Conservation (phyloP, 2,329 filamentous ascomycete species). For the Penicillium sp. region DNA sequence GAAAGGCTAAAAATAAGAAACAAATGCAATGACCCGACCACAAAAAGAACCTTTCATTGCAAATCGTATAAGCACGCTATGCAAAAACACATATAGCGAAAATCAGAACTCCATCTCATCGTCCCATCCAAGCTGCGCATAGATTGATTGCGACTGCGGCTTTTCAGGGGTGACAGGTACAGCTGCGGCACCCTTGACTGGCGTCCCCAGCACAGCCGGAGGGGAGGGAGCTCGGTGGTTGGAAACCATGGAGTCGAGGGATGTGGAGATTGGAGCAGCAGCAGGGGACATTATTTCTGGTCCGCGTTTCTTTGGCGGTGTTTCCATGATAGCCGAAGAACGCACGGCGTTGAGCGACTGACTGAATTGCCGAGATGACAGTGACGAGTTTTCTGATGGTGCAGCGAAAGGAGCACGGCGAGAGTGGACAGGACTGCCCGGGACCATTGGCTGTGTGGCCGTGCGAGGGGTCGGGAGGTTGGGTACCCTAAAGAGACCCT, state of each 20-base stretch:
- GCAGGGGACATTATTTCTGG: conserved; percentile 5
- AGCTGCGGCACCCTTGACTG: conserved; percentile 30
- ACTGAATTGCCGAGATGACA: conserved; percentile 8
- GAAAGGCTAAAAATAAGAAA: neutral
- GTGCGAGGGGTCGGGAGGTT: conserved; percentile 28
- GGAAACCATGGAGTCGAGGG: conserved; percentile 2
- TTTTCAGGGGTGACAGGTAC: conserved; percentile 38
- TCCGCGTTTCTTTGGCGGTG: conserved; percentile 26
- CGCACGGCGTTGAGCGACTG: conserved; percentile 4
- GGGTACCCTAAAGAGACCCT: conserved; percentile 28
- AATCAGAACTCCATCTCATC: conserved; percentile 32
- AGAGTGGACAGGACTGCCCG: conserved; percentile 31
- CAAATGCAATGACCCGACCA: neutral
- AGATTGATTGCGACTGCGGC: conserved; percentile 40
- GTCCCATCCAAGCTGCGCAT: conserved; percentile 48
- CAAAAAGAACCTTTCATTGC: neutral
- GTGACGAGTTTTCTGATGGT: neutral
- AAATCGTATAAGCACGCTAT: neutral
- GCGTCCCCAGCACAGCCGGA: conserved; percentile 31
- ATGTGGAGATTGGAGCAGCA: conserved; percentile 7
- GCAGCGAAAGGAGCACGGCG: conserved; percentile 18
- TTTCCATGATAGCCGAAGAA: conserved; percentile 31
- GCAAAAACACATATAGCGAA: neutral
- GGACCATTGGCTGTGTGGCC: conserved; percentile 21
- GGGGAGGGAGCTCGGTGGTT: conserved; percentile 14